These are phyloP conservation scores for Atkinsonella texensis DNA, from an alignment of 2,329 filamentous ascomycete genomes.

Conservation along the genomic window DNA sequence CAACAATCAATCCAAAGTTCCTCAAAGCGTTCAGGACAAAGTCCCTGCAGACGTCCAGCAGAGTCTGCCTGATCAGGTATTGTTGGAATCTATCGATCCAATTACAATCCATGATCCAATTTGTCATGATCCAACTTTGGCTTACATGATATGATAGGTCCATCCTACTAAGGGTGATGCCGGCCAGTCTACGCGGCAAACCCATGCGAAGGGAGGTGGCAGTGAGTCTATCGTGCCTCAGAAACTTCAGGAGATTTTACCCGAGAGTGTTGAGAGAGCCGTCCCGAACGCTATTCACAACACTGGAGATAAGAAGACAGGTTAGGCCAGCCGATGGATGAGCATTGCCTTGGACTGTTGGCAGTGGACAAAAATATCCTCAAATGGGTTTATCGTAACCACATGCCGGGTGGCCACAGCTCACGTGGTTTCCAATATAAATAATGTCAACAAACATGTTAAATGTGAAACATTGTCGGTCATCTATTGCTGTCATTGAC, in stretches of 20 bases:
- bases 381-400: too few relatives aligned
- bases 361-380: too few relatives aligned
- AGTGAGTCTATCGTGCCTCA: constrained; percentile 12
- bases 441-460: too few relatives aligned
- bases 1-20: neutral
- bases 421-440: too few relatives aligned
- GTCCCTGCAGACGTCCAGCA: constrained; percentile 10
- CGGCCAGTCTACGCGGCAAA: constrained; percentile 9
- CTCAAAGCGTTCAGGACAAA: constrained; percentile 9
- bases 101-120: neutral
- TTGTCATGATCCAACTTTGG: too few relatives aligned
- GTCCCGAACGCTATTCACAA: constrained; percentile 12
- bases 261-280: constrained; percentile 12
- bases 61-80: constrained; percentile 12
- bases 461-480: too few relatives aligned
- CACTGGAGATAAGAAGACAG: constrained; percentile 9
- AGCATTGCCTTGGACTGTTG: too few relatives aligned
- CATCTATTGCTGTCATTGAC: too few relatives aligned
- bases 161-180: constrained; percentile 11
- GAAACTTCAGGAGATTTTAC: constrained; percentile 14
- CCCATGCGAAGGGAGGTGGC: constrained; percentile 11
- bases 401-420: too few relatives aligned
- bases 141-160: constrained; percentile 8
- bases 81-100: neutral
- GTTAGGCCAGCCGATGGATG: too few relatives aligned